These are phyloP conservation scores for Aspergillus affinis DNA, from an alignment of 495 filamentous ascomycete genomes.

Conservation along the genomic window DNA sequence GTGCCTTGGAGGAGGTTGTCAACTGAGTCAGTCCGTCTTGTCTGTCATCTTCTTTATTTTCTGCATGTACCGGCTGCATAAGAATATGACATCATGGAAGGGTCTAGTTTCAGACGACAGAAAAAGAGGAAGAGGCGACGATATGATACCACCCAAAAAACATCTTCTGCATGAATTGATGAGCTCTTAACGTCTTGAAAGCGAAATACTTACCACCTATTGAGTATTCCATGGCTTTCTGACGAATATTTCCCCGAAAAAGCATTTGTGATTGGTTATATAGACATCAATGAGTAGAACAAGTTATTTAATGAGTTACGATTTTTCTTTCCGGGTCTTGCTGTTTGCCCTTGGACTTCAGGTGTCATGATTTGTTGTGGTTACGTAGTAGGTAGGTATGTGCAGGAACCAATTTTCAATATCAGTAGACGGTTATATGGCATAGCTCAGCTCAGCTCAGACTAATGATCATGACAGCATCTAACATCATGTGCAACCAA, in stretches of 20 bases:
- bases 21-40: constrained; percentile 17
- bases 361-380: no score
- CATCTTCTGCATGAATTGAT: constrained; percentile 31
- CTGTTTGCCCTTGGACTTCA: no score
- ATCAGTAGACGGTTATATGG: neutral
- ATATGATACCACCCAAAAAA: constrained; percentile 30
- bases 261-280: constrained; percentile 31
- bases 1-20: constrained; percentile 46
- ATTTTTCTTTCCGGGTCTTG: constrained; percentile 16
- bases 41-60: neutral
- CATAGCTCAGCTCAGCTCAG: neutral
- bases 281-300: constrained; percentile 30
- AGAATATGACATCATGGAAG: no score
- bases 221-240: no score
- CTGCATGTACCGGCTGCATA: no score
- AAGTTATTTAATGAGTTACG: constrained; percentile 34
- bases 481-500: constrained; percentile 1
- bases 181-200: constrained; percentile 15
- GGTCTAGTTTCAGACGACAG: neutral
- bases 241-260: constrained; percentile 8
- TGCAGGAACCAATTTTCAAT: no score
- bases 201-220: no score
- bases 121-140: constrained; percentile 13
- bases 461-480: constrained; percentile 1
- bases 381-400: no score